phyloP scores from a whole-genome alignment of 345 rosid species.

The Salix exigua region DNA sequence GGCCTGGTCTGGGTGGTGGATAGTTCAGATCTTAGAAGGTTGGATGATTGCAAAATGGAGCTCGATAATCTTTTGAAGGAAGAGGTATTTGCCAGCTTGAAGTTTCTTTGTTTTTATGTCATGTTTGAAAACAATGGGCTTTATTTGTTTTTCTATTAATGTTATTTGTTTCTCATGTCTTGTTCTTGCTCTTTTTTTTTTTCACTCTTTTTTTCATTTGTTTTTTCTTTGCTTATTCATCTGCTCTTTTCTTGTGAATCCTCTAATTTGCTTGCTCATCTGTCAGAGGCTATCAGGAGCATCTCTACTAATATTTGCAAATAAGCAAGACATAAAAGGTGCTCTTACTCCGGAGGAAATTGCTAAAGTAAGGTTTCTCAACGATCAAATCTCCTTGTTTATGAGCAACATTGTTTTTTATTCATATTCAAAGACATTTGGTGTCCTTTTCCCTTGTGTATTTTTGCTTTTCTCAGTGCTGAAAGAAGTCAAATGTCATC shows the following conservation, averaged over 20 bases:
- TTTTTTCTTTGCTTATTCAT: background rate
- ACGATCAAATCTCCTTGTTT: background rate
- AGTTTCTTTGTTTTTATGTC: background rate
- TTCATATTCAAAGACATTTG: background rate
- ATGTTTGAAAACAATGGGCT: background rate
- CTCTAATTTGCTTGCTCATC: constrained; percentile 1
- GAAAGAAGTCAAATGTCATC: background rate
- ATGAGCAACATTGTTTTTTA: background rate
- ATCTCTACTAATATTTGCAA: constrained; percentile 76
- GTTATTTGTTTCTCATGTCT: background rate
- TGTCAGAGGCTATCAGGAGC: constrained; percentile 89
- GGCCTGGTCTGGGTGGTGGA: constrained; percentile 96
- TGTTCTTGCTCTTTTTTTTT: background rate
- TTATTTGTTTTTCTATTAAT: background rate
- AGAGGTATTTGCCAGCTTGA: constrained; percentile 51
- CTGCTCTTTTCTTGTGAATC: background rate
- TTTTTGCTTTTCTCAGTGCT: too few species aligned
- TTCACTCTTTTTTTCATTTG: background rate
- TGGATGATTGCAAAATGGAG: constrained; percentile 90
- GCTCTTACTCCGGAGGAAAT: constrained; percentile 80
- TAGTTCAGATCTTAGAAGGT: constrained; percentile 84
- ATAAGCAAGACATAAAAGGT: constrained; percentile 90
- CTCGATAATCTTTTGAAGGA: constrained; percentile 91
- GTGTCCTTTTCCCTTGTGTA: too few species aligned
- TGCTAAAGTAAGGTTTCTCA: constrained; percentile 55